Percentiles rank a stretch among this genome's conserved stretches.
These are phyloP conservation scores for Glutinoglossum americanum DNA, from an alignment of 495 filamentous ascomycete genomes.

Conservation along the genomic window DNA sequence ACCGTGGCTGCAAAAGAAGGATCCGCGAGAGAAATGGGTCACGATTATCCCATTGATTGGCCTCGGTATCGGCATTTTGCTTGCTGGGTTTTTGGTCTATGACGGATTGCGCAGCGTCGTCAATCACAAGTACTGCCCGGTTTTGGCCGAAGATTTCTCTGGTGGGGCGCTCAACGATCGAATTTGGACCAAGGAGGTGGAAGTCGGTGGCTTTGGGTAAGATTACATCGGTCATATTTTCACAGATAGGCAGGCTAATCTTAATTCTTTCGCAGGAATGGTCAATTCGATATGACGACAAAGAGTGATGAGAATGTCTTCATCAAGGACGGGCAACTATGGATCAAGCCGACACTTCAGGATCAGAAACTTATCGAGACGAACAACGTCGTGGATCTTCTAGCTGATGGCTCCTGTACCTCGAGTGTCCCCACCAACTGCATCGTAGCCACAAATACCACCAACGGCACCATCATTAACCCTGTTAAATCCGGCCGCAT, in stretches of 20 bases:
- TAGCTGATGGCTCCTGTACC: slow-evolving; percentile 41
- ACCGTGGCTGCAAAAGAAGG: slow-evolving; percentile 44
- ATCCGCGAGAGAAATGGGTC: slow-evolving; percentile 69
- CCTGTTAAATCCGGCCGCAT: slow-evolving; percentile 62
- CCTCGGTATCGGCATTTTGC: slow-evolving; percentile 37
- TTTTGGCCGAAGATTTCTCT: slow-evolving; percentile 49
- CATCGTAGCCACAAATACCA: slow-evolving; percentile 40
- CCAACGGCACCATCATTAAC: slow-evolving; percentile 52
- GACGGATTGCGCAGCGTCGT: slow-evolving; percentile 44
- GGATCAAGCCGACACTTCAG: slow-evolving; percentile 60
- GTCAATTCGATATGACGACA: slow-evolving; percentile 61
- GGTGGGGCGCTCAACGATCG: slow-evolving; percentile 29
- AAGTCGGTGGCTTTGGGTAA: slow-evolving; percentile 70
- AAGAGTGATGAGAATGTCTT: slow-evolving; percentile 46
- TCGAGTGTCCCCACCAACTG: slow-evolving; percentile 32
- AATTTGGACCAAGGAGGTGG: slow-evolving; percentile 58
- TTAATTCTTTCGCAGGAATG: slow-evolving; percentile 31
- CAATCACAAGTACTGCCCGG: slow-evolving; percentile 52
- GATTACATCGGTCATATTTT: background rate
- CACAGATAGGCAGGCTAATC: background rate
- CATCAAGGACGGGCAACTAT: slow-evolving; percentile 41
- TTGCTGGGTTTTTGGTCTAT: slow-evolving; percentile 48
- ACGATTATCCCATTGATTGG: slow-evolving; percentile 56
- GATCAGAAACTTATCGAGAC: slow-evolving; percentile 37
- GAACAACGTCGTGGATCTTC: slow-evolving; percentile 42